phyloP scores from a whole-genome alignment of 176 grass and related monocot genomes.

The Aegilops speltoides region DNA sequence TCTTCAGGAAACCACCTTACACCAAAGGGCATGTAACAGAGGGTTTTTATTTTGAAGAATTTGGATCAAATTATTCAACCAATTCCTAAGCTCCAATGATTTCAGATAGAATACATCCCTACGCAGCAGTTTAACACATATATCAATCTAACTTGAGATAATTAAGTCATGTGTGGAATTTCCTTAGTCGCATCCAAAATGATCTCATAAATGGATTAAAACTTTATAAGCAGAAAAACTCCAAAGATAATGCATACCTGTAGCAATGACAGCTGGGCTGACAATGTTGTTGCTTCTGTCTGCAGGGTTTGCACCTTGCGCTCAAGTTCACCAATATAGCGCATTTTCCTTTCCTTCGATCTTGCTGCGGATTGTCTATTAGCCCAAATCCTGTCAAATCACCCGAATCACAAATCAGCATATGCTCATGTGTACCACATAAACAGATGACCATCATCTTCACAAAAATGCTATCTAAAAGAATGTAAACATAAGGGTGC shows the following conservation, averaged over 20 bases:
- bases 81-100: conserved; percentile 13
- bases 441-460: conserved; percentile 4
- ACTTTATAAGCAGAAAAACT: not conserved
- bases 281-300: conserved; percentile 66
- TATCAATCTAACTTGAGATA: conserved; percentile 1
- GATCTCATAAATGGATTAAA: not conserved
- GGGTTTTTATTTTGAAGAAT: not conserved
- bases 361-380: conserved; percentile 83
- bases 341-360: conserved; percentile 87
- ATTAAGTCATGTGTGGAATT: not conserved
- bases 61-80: not conserved
- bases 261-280: conserved; percentile 58
- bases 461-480: not conserved
- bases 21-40: not conserved
- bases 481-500: not conserved
- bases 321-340: conserved; percentile 76
- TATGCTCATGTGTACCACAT: conserved; percentile 13
- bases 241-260: conserved; percentile 46
- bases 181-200: not conserved
- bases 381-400: conserved; percentile 68
- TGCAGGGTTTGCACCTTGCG: conserved; percentile 56
- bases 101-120: conserved; percentile 6
- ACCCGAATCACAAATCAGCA: conserved; percentile 20
- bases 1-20: not conserved
- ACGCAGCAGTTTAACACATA: not conserved